Evolutionary conservation across 164 flowering plant species (phyloP), one percentile per base, ranked within the genome.

Genomic region (Saururus chinensis): DNA sequence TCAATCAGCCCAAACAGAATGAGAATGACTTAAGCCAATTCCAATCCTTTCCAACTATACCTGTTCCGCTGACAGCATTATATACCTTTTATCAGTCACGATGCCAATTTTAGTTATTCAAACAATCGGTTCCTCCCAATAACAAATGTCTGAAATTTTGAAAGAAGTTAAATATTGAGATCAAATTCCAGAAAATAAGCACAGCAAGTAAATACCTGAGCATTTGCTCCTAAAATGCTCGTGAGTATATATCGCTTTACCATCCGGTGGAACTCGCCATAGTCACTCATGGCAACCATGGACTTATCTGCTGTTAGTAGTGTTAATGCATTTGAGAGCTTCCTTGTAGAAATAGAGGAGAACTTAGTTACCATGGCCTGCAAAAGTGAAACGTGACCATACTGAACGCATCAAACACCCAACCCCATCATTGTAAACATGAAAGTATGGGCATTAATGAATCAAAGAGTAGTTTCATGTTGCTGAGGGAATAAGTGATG

Each of bases 221-320:
- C 96, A 77, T 60, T 78, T 25, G 92, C 64, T 51, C 95, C 93
- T 72, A 95, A 63, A 65, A 84, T 65, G 68, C 79, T 72, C n/a
- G 82, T 60, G 40, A 95, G 73, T 40, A 91, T 30, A 59, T 70
- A 51, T 21, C 81, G 74, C 64, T 91, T 95, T 9, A 70, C 80
- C 63, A 70, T 71, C 75, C 80, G 89, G 77, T 95, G 89, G 70
- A 85, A 89, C 20, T 87, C 95, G 37, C 80, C 61, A 57, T 91
- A 89, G 74, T 95, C 97, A 76, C 99, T 88, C 35, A 68, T 84
- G n/a, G 96, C 97, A 64, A 93, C 96, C 84, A 93, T 85, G 59
- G 74, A 67, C 59, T 91, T 90, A 66, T 88, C 74, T 40, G 20
- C 40, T 22, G 95, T 87, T 53, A 95, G 88, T 56, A 84, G 70